Evolutionary conservation across 2,329 filamentous ascomycete genomes (phyloP).

Genomic region (Colletotrichum eleusines): DNA sequence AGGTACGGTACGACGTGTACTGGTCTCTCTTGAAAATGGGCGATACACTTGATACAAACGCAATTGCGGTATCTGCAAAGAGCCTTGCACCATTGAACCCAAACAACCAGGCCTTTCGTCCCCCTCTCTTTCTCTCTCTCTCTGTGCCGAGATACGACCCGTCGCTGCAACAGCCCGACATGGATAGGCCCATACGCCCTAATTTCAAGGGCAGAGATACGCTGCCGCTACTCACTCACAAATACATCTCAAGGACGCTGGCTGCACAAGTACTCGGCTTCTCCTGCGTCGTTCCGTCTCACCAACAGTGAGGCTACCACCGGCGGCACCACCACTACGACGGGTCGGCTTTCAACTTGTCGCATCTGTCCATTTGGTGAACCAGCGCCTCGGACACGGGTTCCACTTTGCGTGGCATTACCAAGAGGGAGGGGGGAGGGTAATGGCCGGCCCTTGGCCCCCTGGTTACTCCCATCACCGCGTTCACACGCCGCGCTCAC

Average conservation of each 20-base stretch:
- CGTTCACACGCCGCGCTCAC: not conserved
- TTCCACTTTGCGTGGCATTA: constrained; percentile 24
- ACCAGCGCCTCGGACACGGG: constrained; percentile 36
- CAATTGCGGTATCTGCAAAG: constrained; percentile 15
- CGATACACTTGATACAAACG: not conserved
- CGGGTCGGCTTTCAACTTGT: constrained; percentile 22
- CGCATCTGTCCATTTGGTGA: constrained; percentile 26
- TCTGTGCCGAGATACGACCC: not conserved
- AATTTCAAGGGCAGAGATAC: constrained; percentile 33
- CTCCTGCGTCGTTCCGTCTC: constrained; percentile 35
- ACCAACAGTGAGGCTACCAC: constrained; percentile 24
- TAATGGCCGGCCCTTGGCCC: constrained; percentile 1
- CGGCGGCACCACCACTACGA: constrained; percentile 18
- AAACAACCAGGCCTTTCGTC: constrained; percentile 5
- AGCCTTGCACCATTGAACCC: not conserved
- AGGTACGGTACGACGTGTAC: not conserved
- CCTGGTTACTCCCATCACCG: constrained; percentile 6
- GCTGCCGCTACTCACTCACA: too few relatives aligned
- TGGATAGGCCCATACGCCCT: constrained; percentile 18
- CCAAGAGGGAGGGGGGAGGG: constrained; percentile 15
- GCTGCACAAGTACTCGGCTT: constrained; percentile 38
- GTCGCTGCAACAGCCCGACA: constrained; percentile 21
- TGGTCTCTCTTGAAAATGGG: constrained; percentile 4
- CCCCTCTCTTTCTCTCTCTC: constrained; percentile 18
- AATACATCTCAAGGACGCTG: too few relatives aligned